Base-by-base conservation (phyloP, 1,139 yeast species). In the Geotrichum candidum region DNA sequence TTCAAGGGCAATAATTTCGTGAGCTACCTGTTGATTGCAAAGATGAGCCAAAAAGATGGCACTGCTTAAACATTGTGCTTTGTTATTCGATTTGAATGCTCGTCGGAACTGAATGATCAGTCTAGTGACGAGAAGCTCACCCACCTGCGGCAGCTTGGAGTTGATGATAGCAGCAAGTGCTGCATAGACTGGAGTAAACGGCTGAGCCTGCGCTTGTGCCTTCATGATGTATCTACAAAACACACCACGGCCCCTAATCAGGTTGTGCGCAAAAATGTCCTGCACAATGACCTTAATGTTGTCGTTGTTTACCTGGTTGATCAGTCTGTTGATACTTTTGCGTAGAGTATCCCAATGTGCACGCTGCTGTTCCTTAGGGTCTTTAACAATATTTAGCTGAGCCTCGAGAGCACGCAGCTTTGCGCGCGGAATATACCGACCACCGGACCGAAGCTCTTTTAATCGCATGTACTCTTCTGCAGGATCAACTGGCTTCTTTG, bases 121-220 rank as follows among this genome's bases (percentile, higher is more conserved):
- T 65, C 96, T 77, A 7, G 79, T 72, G 0, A 80, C 72, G 48
- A 89, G 66, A 3, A 87, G 71, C 62, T 81, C 81, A 1, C 96
- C 96, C 29, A 90, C 75, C 53, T 82, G 82, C 0, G 96, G 95
- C 5, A 89, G 71, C 68, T 87, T 85, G 7, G 87, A 80, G 72
- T 89, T 88, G 23, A 90, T 64, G 0, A 87, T 78, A 5, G 86
- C 80, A 0, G 82, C 79, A 53, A 90, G 69, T 0, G 88, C 76
- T 0, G 92, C 85, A 69, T 82, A 84, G 1, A 82, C 78, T 0
- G 82, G 75, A 0, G 87, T 79, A 65, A 76, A 77, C 5, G 74
- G 70, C 56, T 70, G 68, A 27, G 80, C 78, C 11, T 70, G 71
- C 9, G 78, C 72, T 69, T 84, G 90, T 0, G 83, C 79, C 63